Base-by-base conservation (phyloP, 345 rosid species). In the Cochlearia excelsa region DNA sequence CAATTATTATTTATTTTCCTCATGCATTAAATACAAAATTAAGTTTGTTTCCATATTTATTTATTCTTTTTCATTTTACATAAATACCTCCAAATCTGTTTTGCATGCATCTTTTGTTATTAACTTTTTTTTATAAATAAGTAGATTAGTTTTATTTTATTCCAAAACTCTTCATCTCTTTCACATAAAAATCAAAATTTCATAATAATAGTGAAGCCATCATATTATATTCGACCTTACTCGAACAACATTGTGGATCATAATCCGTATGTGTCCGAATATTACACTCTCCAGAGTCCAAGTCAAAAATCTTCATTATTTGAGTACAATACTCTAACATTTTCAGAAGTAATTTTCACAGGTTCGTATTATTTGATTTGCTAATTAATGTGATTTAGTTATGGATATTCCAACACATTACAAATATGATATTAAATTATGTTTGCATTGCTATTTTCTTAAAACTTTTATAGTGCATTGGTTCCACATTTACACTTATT, bases 241-340 rank as follows among this genome's bases (percentile, higher is more conserved):
- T 37, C 30, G 46, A 29, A 64, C 37, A 47, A 35, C 59, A 45
- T 28, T 30, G 55, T 38, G 39, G 46, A 39, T 39, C 55, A 58
- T 44, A 44, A 43, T 30, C 40, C 47, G 29, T 8, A 57, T 9
- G 50, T 57, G 23, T 10, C 34, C 4, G 16, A 30, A 50, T 26
- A 23, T 5, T 46, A 1, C 59, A 41, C 4, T 29, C 39, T 30
- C 39, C 23, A 16, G 23, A 16, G 23, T 16, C 23, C 23, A 16
- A 16, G 23, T 16, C 23, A 16, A 16, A 16, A 16, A 16, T 16
- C 23, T 16, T 16, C 23, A 16, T 16, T 40, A 23, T 10, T 23
- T 56, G 48, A 30, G 48, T 40, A 6, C n/a, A 0, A 55, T 41
- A 39, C 1, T 29, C 38, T 10, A 7, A 3, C 37, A 29, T 41